Base-by-base conservation (phyloP, 306 rosid genomes). In the Corylus avellana region DNA sequence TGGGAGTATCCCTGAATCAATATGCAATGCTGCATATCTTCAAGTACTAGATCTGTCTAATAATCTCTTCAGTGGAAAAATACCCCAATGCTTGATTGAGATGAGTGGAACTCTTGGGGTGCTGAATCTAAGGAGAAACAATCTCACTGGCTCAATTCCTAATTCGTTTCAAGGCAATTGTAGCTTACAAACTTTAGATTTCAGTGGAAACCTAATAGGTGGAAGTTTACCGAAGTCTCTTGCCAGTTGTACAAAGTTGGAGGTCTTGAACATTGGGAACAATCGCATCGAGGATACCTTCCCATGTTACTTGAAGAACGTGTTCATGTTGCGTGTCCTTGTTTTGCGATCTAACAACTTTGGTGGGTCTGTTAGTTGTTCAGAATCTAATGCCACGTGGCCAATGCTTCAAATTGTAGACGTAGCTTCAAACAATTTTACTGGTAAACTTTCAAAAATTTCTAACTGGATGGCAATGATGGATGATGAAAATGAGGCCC, bases 211-310 rank as follows among this genome's bases (percentile, higher is more conserved):
- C 75, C 56, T 11, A 0, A 12, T 88, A 0, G 47, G 0, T 37
- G 90, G 88, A 2, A 0, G 51, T 37, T 86, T 86, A 56, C 90
- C 88, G 2, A 67, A 57, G 14, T 75, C 88, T 53, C 48, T 88
- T 0, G 73, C 58, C 13, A 61, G 37, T 1, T 89, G 88, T 78
- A 32, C 0, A 3, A 1, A 0, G 42, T 54, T 86, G 6, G 85
- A 77, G 88, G 77, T 84, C 35, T 13, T 88, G 37, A 50, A 88
- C 76, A 66, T 88, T 2, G 92, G 90, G 32, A 79, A 84, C 46
- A 86, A 88, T 76, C 17, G 1, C 4, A 8, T 88, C 3, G 0
- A 0, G 0, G 88, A 29, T 17, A 0, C 0, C 0, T 86, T 66
- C 44, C 88, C 90, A 0, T 75, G 75, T 47, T 1, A 61, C 4